Conservation (phyloP, 2,329 filamentous ascomycete genomes). For the Ciborinia camelliae region DNA sequence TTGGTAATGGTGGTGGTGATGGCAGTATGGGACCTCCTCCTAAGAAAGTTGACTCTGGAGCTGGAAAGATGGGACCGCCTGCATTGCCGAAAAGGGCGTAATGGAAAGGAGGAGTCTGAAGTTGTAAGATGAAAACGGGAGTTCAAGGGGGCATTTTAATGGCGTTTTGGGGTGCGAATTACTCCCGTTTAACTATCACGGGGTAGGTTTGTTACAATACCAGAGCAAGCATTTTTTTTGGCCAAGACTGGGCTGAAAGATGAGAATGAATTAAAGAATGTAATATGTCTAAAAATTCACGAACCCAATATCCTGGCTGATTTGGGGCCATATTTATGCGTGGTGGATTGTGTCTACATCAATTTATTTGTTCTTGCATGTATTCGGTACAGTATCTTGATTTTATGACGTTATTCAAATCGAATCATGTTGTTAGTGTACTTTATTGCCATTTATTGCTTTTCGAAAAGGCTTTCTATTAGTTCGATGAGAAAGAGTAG, state of each 20-base stretch:
- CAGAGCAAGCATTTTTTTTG: neutral
- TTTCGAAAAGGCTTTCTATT: no score
- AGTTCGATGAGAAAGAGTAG: neutral
- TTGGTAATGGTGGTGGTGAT: slow-evolving; percentile 51
- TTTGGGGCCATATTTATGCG: neutral
- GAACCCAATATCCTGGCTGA: neutral
- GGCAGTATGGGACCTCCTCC: slow-evolving; percentile 76
- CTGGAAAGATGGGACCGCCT: slow-evolving; percentile 46
- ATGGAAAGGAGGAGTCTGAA: neutral
- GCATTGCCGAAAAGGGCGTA: slow-evolving; percentile 28
- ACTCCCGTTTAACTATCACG: neutral
- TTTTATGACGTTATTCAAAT: neutral
- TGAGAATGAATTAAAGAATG: neutral
- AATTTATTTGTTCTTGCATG: neutral
- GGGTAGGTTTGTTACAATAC: slow-evolving; percentile 1
- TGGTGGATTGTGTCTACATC: neutral
- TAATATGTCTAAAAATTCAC: neutral
- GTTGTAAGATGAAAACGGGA: neutral
- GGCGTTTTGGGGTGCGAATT: neutral
- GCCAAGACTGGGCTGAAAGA: neutral
- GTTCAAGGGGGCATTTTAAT: neutral
- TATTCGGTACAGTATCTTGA: neutral
- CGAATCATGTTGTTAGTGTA: no score
- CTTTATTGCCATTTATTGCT: no score
- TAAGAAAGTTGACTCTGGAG: slow-evolving; percentile 70